Base-by-base conservation (phyloP, 164 flowering plant species). In the Platanus orientalis region DNA sequence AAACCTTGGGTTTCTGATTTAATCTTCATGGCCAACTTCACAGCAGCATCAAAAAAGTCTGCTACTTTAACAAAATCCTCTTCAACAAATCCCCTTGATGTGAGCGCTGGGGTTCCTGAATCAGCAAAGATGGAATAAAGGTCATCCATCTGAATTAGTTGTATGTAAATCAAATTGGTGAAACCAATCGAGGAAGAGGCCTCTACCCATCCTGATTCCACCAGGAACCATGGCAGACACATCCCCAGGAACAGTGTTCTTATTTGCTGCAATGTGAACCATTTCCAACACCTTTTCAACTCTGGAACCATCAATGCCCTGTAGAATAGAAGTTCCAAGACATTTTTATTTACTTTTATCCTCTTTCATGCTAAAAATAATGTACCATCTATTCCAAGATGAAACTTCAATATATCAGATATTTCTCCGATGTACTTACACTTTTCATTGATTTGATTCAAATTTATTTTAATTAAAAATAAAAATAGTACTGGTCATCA, bases 211-310 rank as follows among this genome's bases (percentile, higher is more conserved):
- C 56, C 97, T 79, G 73, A 95, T 95, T 80, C 99, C 99, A 69
- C 99, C 99, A 76, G 99, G 99, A 75, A 92, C 97, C 98, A 95
- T 95, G 64, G 99, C 99, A 69, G 84, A 83, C 12, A 80, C 84
- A 67, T 83, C 87, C 34, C 87, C 87, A 54, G 84, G 87, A 71
- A 95, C 99, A 20, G 99, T 95, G 75, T 95, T 95, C 60, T 95
- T 95, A 85, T 95, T 92, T 36, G 99, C 96, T 61, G 99, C 99
- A 75, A 95, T 95, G 58, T 95, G 99, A 53, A 90, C 99, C 69
- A 86, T 40, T 76, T 95, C 99, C 83, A 95, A 40, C 51, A 95
- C 96, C 78, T 95, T 92, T 67, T 95, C 99, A 55, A 90, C 99
- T 78, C 97, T 87, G 24, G 98, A 92, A 30, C 99, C 99, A 79